Evolutionary conservation across 1,284 basidiomycete genomes (phyloP), one percentile per base, ranked within the genome.

Genomic region (Gomphus bonarii): DNA sequence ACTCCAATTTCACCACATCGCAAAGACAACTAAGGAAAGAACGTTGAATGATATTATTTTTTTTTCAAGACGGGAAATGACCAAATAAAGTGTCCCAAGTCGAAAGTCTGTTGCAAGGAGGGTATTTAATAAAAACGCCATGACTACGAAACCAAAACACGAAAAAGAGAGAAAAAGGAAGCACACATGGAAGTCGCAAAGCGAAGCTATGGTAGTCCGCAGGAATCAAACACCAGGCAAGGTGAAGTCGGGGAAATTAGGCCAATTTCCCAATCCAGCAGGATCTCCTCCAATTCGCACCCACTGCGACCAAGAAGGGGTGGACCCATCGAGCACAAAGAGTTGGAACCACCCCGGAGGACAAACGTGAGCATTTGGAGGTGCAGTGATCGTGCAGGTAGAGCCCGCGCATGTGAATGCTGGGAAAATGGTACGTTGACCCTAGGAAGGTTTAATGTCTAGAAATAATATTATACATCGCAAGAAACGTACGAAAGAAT

Each of bases 201-300:
- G 16, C 14, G 8, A 31, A 14, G 25, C 12, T 14, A 50, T 50
- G 20, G n/a, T 16, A 36, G n/a, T 57, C 28, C 20, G 33, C 33
- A n/a, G 36, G 22, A 43, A 50, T 64, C 61, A 69, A 8, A 73
- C 61, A 11, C 85, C 85, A 2, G 85, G 85, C 1, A 66, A 65
- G 4, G 76, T 79, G 65, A 88, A 88, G 56, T 81, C 85, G 33
- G 80, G 73, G 62, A 76, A 70, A 52, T 77, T 53, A 0, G 85
- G 85, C 86, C 85, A 88, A 61, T 83, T 78, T 0, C 85, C 85
- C 7, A 88, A 67, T 50, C 72, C 18, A 0, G 72, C 75, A 0
- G 85, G 86, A 67, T 88, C 85, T 1, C 85, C 85, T 25, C 85
- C 85, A 59, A 88, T 85, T 18, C 85, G 79, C 16, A 88, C 78